Evolutionary conservation across 371 early-diverging fungal genomes (phyloP).

Genomic region (Rhizopus microsporus): DNA sequence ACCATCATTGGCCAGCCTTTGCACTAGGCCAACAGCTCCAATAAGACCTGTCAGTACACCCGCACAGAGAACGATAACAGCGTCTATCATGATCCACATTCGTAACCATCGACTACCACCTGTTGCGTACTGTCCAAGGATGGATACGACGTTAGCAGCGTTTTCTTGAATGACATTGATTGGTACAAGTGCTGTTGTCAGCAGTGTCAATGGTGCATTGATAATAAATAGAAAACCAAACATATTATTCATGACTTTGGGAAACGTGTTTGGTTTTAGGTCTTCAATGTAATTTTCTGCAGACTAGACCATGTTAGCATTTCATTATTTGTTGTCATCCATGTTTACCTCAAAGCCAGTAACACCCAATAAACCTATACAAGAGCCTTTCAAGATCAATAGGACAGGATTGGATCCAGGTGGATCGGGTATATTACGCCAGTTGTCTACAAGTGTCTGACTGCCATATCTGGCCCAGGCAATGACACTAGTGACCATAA

Average conservation of each 20-base stretch:
- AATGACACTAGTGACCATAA: conserved; percentile 45
- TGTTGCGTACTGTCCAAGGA: conserved; percentile 45
- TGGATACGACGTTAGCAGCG: conserved; percentile 43
- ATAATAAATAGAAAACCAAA: conserved; percentile 43
- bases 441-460: conserved; percentile 42
- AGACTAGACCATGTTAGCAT: conserved; percentile 17
- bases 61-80: conserved; percentile 61
- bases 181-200: conserved; percentile 49
- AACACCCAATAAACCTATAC: conserved; percentile 60
- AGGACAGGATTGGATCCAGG: conserved; percentile 28
- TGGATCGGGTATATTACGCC: conserved; percentile 34
- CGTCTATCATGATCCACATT: conserved; percentile 53
- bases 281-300: conserved; percentile 60
- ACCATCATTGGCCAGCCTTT: conserved; percentile 54
- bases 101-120: conserved; percentile 45
- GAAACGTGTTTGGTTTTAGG: conserved; percentile 54
- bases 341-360: conserved; percentile 55
- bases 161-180: conserved; percentile 40
- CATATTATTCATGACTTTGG: conserved; percentile 62
- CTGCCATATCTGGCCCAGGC: conserved; percentile 41
- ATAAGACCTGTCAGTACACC: conserved; percentile 63
- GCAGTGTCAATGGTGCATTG: conserved; percentile 51
- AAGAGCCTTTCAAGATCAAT: conserved; percentile 53
- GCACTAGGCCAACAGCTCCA: conserved; percentile 54
- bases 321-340: background rate